These are phyloP conservation scores for Cladosporium sp. DNA, from an alignment of 2,329 filamentous ascomycete genomes.

Conservation along the genomic window DNA sequence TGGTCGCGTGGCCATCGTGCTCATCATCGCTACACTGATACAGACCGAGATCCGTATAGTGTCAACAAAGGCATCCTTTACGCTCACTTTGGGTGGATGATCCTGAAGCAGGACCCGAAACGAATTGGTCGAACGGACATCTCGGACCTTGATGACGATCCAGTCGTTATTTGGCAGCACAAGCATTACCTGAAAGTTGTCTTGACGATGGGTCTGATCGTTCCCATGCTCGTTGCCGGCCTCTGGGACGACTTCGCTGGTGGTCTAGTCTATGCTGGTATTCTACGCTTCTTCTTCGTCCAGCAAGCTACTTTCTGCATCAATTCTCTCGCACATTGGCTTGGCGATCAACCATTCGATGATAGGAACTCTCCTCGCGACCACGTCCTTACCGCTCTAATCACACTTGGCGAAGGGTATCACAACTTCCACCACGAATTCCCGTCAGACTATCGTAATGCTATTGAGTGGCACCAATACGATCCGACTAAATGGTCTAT, in stretches of 20 bases:
- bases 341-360: constrained; percentile 82
- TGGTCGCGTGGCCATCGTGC: constrained; percentile 79
- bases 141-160: constrained; percentile 75
- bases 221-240: constrained; percentile 69
- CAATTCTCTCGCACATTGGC: constrained; percentile 81
- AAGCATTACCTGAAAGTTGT: constrained; percentile 74
- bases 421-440: constrained; percentile 94
- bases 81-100: constrained; percentile 79
- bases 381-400: constrained; percentile 74
- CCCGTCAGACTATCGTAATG: constrained; percentile 82
- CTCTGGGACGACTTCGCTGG: constrained; percentile 75
- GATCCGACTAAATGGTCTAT: constrained; percentile 85
- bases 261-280: constrained; percentile 75
- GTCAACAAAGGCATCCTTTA: constrained; percentile 79
- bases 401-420: constrained; percentile 79
- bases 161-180: constrained; percentile 79
- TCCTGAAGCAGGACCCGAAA: constrained; percentile 85
- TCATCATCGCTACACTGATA: constrained; percentile 83
- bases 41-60: constrained; percentile 81
- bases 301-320: constrained; percentile 87
- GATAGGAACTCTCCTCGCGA: constrained; percentile 84
- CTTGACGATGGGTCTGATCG: constrained; percentile 65
- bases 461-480: constrained; percentile 81
- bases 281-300: constrained; percentile 77
- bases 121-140: constrained; percentile 79